A percentile compares a stretch with the other conserved stretches of the same genome.
Conservation (phyloP, 495 filamentous ascomycete species). For the Penicillium macrosclerotiorum region DNA sequence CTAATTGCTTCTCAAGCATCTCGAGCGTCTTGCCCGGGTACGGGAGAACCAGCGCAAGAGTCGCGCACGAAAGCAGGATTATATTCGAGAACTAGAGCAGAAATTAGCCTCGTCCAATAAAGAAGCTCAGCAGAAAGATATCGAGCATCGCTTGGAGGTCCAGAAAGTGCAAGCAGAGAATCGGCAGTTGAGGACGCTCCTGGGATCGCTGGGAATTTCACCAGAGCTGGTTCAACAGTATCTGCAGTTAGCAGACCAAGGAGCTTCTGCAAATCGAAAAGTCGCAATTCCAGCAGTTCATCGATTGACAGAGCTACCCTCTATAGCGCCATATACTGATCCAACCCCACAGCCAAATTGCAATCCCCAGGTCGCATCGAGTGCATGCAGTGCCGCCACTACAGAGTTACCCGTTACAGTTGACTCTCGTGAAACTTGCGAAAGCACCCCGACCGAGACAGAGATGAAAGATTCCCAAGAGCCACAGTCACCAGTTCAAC, state of each 20-base stretch:
- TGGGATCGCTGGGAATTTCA: conserved; percentile 28
- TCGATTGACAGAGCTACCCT: neutral
- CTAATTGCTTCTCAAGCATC: conserved; percentile 25
- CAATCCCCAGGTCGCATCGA: neutral
- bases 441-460: too few relatives aligned
- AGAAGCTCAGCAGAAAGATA: conserved; percentile 32
- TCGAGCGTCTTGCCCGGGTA: conserved; percentile 40
- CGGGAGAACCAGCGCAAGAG: conserved; percentile 84
- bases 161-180: conserved; percentile 44
- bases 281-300: conserved; percentile 40
- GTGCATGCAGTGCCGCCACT: neutral
- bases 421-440: neutral
- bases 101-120: conserved; percentile 59
- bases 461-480: neutral
- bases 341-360: neutral
- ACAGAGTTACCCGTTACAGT: neutral
- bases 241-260: conserved; percentile 19
- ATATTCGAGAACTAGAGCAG: conserved; percentile 67
- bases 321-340: neutral
- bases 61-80: conserved; percentile 72
- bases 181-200: conserved; percentile 25
- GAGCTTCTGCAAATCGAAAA: conserved; percentile 24
- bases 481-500: neutral
- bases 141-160: conserved; percentile 33
- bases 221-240: conserved; percentile 29